Percentiles rank a stretch among this genome's conserved stretches.
Conservation (phyloP, 495 filamentous ascomycete species). For the Xylaria bambusicola region DNA sequence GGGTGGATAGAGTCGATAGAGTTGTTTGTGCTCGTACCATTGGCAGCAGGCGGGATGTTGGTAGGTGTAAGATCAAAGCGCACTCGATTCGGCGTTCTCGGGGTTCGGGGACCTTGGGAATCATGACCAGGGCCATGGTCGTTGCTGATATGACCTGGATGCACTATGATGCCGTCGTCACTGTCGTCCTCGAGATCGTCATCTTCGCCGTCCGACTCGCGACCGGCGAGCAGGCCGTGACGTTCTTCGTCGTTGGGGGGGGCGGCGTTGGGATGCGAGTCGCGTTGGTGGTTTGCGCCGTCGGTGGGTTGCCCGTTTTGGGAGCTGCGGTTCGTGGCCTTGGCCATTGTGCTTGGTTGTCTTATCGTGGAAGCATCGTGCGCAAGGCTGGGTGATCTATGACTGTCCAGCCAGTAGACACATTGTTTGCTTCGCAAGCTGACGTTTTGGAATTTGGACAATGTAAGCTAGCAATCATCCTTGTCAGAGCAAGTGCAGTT, state of each 20-base stretch:
- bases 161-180: constrained; percentile 41
- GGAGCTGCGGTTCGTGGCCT: constrained; percentile 43
- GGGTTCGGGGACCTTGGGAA: constrained; percentile 51
- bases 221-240: constrained; percentile 44
- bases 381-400: constrained; percentile 10
- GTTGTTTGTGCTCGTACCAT: constrained; percentile 24
- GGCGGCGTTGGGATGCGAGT: constrained; percentile 20
- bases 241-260: constrained; percentile 43
- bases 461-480: not conserved
- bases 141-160: constrained; percentile 32
- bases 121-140: constrained; percentile 19
- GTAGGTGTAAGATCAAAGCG: constrained; percentile 74
- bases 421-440: not conserved
- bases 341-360: constrained; percentile 40
- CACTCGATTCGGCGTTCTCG: constrained; percentile 82
- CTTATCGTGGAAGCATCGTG: constrained; percentile 41
- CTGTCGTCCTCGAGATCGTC: constrained; percentile 15
- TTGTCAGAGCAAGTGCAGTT: too few relatives aligned
- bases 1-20: constrained; percentile 26
- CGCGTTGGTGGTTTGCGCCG: constrained; percentile 8
- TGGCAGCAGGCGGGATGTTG: constrained; percentile 38
- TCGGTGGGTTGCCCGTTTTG: constrained; percentile 26
- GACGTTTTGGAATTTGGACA: not conserved
- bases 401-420: not conserved
- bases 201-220: constrained; percentile 25